Base-by-base conservation (phyloP, 345 rosid genomes). In the Sonneratia alba region DNA sequence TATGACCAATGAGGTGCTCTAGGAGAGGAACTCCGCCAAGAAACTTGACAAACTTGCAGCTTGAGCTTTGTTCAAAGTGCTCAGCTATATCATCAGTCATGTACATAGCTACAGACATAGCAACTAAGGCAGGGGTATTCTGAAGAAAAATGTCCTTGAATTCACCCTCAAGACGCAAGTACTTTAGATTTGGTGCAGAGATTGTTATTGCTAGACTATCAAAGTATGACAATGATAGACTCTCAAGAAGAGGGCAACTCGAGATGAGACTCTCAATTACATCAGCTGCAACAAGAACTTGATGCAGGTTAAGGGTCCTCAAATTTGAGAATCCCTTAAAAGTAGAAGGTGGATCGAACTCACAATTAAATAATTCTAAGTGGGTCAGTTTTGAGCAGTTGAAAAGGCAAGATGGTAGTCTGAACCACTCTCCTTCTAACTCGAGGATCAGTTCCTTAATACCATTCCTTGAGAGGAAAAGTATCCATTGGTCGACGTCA, bases 401-500 rank as follows among this genome's bases (percentile, higher is more conserved):
- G 62, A 84, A 95, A 66, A 95, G 88, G 75, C 92, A 90, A 0
- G 92, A 86, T 49, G 97, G 99, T 4, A 88, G 87, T 57, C 92
- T 80, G 75, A 89, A 88, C 93, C 91, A 88, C 64, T 90, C 96
- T 0, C 85, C 92, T 83, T 95, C 99, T 77, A 92, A 75, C 74
- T 89, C 87, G 57, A 92, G 92, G 69, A 87, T 81, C 77, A 95
- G 75, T 67, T 89, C 93, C 61, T 84, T 92, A 64, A 95, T 74
- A 70, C 75, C 96, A 69, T 76, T 77, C 70, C 97, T 83, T 0
- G 98, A 95, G 40, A 95, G 99, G 78, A 87, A 90, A 72, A 95
- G 98, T 59, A 92, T 48, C 98, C 99, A 95, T 70, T 92, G 98
- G 74, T 95, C 99, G 36, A 95, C 80, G 57, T 92, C 97, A 0